Base-by-base conservation (phyloP, 2,329 filamentous ascomycete species). In the Cryphonectria radicalis region DNA sequence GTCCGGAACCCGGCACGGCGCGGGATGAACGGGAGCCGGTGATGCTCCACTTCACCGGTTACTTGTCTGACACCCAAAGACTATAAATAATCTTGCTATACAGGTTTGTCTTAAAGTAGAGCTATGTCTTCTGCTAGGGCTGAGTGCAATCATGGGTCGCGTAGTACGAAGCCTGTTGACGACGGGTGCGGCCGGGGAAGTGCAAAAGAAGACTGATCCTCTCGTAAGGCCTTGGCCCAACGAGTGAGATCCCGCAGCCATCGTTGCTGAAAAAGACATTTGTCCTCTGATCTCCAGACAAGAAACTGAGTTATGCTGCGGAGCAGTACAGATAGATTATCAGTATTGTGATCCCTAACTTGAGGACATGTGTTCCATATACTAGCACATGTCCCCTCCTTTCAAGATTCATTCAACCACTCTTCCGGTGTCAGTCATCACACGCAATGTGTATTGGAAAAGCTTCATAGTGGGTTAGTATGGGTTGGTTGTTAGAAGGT, bases 21-120 rank as follows among this genome's bases (percentile, higher is more conserved):
- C 69, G 69, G 69, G 28, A 68, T 25, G 63, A 35, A 32, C 65
- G 64, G 60, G 46, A 14, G 37, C 62, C 65, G 57, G 69, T 46
- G 64, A 60, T 43, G 35, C 57, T 64, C 69, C 69, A 67, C 69
- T 43, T 46, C 3, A 13, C 55, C 55, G 55, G 55, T 59, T 28
- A 8, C 14, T 32, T 17, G 25, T 59, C 55, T 59, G 4, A 19
- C 2, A 17, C 4, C 25, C 25, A 32, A 59, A 14, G 3, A 28
- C 14, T 14, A 4, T 25, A 25, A 53, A 10, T 10, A 7, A 35
- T 32, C 13, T 5, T 19, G n/a, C 25, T 59, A 14, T 59, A 19
- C 55, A 19, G 3, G 13, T 19, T 11, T 11, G 25, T 32, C 7
- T 19, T 19, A 7, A 2, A 59, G 13, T 19, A 32, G 7, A 8